Percentiles rank a stretch among this genome's conserved stretches.
These are phyloP conservation scores for Phytophthora lateralis DNA, from an alignment of 352 stramenopile species.

Conservation along the genomic window DNA sequence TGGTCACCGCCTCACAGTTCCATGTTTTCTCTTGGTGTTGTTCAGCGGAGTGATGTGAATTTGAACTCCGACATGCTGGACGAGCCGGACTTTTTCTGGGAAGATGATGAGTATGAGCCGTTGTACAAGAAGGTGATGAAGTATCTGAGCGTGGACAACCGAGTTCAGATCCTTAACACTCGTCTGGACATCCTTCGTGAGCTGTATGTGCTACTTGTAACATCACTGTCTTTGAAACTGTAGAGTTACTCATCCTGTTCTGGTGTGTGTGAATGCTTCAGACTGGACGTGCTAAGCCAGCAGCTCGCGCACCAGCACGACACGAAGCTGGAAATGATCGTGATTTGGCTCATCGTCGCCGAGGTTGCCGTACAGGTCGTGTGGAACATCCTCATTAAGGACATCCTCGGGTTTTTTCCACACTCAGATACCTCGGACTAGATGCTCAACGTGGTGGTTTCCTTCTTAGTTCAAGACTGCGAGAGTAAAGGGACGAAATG, in stretches of 20 bases:
- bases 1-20: slow-evolving; percentile 1
- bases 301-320: slow-evolving; percentile 91
- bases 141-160: slow-evolving; percentile 93
- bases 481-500: slow-evolving; percentile 10
- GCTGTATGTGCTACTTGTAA: slow-evolving; percentile 57
- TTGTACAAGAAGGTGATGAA: slow-evolving; percentile 92
- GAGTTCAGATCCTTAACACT: slow-evolving; percentile 94
- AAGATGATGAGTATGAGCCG: slow-evolving; percentile 93
- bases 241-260: background rate
- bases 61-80: slow-evolving; percentile 95
- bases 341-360: slow-evolving; percentile 93
- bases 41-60: slow-evolving; percentile 91
- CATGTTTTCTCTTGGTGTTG: slow-evolving; percentile 25
- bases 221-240: background rate
- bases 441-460: slow-evolving; percentile 11
- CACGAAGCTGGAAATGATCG: slow-evolving; percentile 93
- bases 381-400: slow-evolving; percentile 91
- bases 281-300: slow-evolving; percentile 91
- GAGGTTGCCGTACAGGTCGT: slow-evolving; percentile 90
- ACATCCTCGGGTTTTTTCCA: slow-evolving; percentile 88
- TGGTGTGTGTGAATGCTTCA: slow-evolving; percentile 23
- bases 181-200: slow-evolving; percentile 93
- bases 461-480: background rate
- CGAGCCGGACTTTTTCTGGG: slow-evolving; percentile 95
- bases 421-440: slow-evolving; percentile 54